Percentiles rank a stretch among this genome's conserved stretches.
Evolutionary conservation across 345 rosid species (phyloP).

Genomic region (Erodium maritimum): DNA sequence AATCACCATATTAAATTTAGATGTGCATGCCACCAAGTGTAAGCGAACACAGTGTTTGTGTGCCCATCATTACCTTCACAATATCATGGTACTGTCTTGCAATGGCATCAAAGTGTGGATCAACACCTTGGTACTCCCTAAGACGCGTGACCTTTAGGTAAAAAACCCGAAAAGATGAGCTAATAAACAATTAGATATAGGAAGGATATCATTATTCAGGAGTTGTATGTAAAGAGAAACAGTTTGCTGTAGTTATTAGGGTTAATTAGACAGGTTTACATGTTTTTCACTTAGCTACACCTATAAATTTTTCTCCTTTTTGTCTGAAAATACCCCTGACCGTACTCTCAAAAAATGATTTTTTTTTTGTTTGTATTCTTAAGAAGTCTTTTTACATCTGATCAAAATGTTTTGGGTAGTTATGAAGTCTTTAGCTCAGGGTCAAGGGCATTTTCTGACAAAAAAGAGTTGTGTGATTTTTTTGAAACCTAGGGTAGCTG

Average conservation of each 20-base stretch:
- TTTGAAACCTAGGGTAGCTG: too few relatives aligned
- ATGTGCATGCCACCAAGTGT: neutral
- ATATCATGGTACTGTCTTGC: constrained; percentile 94
- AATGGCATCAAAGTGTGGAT: constrained; percentile 83
- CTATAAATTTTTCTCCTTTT: too few relatives aligned
- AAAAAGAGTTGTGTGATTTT: too few relatives aligned
- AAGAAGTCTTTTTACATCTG: too few relatives aligned
- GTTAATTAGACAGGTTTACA: too few relatives aligned
- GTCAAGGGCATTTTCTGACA: too few relatives aligned
- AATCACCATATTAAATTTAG: constrained; percentile 13
- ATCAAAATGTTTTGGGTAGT: too few relatives aligned
- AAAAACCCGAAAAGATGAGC: neutral
- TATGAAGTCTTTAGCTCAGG: too few relatives aligned
- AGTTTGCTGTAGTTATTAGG: neutral
- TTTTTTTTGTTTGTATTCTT: too few relatives aligned
- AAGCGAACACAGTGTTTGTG: neutral
- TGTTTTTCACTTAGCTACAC: too few relatives aligned
- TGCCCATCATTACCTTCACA: constrained; percentile 44
- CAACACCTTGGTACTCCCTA: constrained; percentile 94
- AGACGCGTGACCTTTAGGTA: constrained; percentile 72
- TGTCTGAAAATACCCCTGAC: too few relatives aligned
- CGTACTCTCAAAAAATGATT: too few relatives aligned
- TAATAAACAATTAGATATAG: neutral
- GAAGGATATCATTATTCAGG: neutral
- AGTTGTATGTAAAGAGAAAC: neutral